Evolutionary conservation across 495 filamentous ascomycete species (phyloP), one percentile per base, ranked within the genome.

Genomic region (Podospora pseudocomata): DNA sequence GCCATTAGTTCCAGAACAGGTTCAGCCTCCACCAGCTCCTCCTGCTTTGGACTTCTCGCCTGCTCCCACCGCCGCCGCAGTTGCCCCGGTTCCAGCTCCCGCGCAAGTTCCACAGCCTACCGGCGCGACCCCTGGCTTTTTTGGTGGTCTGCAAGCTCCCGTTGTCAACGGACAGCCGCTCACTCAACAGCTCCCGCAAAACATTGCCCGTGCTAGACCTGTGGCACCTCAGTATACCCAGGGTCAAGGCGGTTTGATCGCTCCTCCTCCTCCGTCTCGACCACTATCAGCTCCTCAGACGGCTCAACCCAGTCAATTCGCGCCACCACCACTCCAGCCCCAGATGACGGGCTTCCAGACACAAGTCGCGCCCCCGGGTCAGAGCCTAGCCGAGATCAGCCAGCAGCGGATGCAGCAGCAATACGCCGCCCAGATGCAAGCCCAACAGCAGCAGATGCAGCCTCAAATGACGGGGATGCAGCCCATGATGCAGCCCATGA

Each of bases 241-340:
- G 57, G 77, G 70, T 44, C 86, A 86, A 67, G 89, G 86, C 11
- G 86, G 89, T 15, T 81, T 83, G 26, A 79, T 93, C 66, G 86
- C 93, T 30, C 92, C 93, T 28, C 92, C 93, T 57, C 94, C 93
- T 26, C 94, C 94, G 34, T 86, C 86, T 60, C 86, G 95, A 62
- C 91, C 95, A 2, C 83, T 95, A 5, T 97, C 94, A 19, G 96
- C 94, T 11, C 95, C 95, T 26, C 92, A 94, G 75, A 90, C 92
- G 44, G 88, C 88, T 64, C 91, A 91, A 70, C 88, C 88, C 62
- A 93, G 83, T 75, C 83, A 83, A 2, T 94, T 96, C 73, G 86
- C 87, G 7, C 83, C 90, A 32, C 89, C 91, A 61, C 86, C 91
- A 18, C 77, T 97, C 70, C 91, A 95, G 72, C 90, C 93, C 27